Percentiles rank a stretch among this genome's conserved stretches.
Conservation (phyloP, 345 rosid species). For the Citrus reticulata region DNA sequence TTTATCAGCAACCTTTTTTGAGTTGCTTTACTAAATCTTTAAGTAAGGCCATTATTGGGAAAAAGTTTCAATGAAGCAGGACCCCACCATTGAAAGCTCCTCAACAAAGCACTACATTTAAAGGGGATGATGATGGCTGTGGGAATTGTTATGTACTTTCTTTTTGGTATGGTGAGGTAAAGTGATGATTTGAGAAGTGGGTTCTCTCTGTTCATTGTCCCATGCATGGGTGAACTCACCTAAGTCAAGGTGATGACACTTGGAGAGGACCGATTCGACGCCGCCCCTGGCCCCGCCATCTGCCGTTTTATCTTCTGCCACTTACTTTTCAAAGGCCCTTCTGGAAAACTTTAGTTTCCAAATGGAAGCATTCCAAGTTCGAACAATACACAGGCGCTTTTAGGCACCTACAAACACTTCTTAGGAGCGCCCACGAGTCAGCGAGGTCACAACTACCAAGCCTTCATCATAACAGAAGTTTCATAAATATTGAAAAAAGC, state of each 20-base stretch:
- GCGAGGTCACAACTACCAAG: neutral
- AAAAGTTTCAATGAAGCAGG: neutral
- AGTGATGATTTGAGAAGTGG: neutral
- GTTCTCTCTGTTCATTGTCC: neutral
- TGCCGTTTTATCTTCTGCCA: neutral
- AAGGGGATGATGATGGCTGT: neutral
- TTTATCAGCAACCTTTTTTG: neutral
- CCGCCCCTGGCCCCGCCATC: neutral
- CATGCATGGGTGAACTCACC: neutral
- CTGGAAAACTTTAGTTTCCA: too few species aligned
- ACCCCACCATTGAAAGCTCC: neutral
- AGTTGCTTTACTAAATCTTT: neutral
- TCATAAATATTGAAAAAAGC: neutral
- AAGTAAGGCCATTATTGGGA: conserved; percentile 2
- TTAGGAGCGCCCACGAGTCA: neutral
- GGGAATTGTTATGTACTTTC: neutral
- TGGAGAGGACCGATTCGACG: neutral
- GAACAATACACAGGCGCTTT: neutral
- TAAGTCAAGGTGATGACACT: neutral
- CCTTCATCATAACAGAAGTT: neutral
- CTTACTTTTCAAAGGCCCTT: neutral
- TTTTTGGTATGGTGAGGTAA: neutral
- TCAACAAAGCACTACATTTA: neutral
- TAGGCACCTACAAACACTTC: neutral
- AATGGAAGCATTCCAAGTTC: neutral